These are phyloP conservation scores for Cordyceps cicadae DNA, from an alignment of 2,329 filamentous ascomycete species.

Conservation along the genomic window DNA sequence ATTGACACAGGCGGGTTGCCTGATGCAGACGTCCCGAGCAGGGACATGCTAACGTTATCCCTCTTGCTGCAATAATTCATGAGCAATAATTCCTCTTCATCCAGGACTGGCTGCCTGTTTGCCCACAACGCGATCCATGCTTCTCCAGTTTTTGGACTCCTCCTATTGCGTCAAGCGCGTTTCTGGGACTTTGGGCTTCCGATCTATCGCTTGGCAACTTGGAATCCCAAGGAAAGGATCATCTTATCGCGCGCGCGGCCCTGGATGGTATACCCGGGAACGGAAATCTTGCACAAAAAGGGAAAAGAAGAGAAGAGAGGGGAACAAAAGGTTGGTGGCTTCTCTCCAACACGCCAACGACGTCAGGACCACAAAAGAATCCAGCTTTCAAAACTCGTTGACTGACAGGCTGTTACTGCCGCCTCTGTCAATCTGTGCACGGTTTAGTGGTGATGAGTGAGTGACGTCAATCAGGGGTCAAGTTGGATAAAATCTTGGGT, in stretches of 20 bases:
- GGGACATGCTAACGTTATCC: background rate
- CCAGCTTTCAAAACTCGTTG: background rate
- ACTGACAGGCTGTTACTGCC: background rate
- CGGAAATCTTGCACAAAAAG: background rate
- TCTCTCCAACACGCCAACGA: background rate
- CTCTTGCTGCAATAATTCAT: no score
- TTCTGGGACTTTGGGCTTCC: background rate
- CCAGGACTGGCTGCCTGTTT: background rate
- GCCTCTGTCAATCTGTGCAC: background rate
- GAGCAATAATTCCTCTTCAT: background rate
- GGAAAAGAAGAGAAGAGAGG: no score
- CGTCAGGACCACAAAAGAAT: background rate
- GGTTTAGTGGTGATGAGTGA: background rate
- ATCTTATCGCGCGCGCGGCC: no score
- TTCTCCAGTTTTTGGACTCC: conserved; percentile 2
- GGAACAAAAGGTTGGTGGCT: no score
- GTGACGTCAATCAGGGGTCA: background rate
- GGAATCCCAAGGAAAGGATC: no score
- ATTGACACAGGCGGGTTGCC: background rate
- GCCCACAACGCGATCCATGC: background rate
- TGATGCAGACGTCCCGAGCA: background rate
- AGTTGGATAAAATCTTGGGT: no score
- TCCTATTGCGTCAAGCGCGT: background rate
- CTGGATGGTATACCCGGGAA: background rate
- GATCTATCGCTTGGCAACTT: background rate